Evolutionary conservation across 2,329 filamentous ascomycete species (phyloP).

Genomic region (Lachnellula subtilissima): DNA sequence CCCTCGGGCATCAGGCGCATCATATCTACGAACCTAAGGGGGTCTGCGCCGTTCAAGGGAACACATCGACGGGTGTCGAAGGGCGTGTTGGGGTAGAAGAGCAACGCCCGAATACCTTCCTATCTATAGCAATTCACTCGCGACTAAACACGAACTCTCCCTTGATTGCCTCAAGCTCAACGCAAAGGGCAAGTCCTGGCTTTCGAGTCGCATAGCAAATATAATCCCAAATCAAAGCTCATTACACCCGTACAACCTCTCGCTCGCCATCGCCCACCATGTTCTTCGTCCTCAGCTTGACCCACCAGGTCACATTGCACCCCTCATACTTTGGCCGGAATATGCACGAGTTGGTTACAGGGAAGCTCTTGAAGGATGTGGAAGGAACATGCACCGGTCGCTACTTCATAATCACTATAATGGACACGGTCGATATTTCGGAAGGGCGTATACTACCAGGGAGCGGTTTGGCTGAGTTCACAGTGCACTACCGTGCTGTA

Average conservation of each 20-base stretch:
- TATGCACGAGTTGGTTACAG: slow-evolving; percentile 86
- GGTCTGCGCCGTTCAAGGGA: slow-evolving; percentile 12
- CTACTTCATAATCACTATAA: slow-evolving; percentile 97
- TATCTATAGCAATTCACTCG: slow-evolving; percentile 8
- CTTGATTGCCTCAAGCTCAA: neutral
- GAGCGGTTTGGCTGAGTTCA: slow-evolving; percentile 89
- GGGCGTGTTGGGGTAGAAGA: slow-evolving; percentile 9
- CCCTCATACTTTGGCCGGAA: slow-evolving; percentile 95
- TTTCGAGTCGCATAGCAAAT: neutral
- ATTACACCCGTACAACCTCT: neutral
- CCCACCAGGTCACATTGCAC: slow-evolving; percentile 90
- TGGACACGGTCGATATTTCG: slow-evolving; percentile 93
- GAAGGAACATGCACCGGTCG: slow-evolving; percentile 93
- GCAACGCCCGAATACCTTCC: slow-evolving; percentile 1
- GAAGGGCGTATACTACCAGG: slow-evolving; percentile 89
- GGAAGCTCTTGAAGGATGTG: slow-evolving; percentile 84
- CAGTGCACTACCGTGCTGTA: slow-evolving; percentile 89
- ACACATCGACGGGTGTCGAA: slow-evolving; percentile 18
- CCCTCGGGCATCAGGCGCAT: slow-evolving; percentile 22
- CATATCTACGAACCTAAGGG: slow-evolving; percentile 15
- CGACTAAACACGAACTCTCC: neutral
- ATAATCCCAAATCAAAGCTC: neutral
- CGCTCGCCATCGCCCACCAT: slow-evolving; percentile 44
- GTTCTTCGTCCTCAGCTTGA: slow-evolving; percentile 98
- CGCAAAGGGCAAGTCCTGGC: neutral